Base-by-base conservation (phyloP, 352 stramenopile genomes). In the Pelagophyceae sp. region DNA sequence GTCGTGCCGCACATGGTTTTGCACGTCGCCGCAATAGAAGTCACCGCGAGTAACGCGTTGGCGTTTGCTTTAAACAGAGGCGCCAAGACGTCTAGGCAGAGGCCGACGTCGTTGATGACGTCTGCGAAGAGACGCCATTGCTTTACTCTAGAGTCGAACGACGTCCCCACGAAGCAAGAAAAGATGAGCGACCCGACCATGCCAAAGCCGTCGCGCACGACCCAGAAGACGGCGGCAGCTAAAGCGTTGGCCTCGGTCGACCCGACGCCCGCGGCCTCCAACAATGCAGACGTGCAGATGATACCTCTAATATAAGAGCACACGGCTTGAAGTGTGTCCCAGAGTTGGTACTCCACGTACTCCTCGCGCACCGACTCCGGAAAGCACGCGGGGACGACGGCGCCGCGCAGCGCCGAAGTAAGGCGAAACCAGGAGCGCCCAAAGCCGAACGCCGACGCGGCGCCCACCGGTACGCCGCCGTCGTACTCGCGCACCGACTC, bases 81-180 rank as follows among this genome's bases (percentile, higher is more conserved):
- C 20, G 87, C 79, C 17, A 88, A 54, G 76, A 94, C 87, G 79
- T 94, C 88, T 0, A 98, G 80, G 50, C 92, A 95, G 25, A 98
- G 85, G 0, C 91, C 93, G 33, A 98, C 83, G 86, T 98, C 93
- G 82, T 98, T 98, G 71, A 96, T 93, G 37, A 98, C 87, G 87
- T 98, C 94, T 20, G 94, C 94, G 81, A 98, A 96, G 0, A 98
- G 85, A 37, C 94, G 86, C 89, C 94, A 98, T 83, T 96, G 89
- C 85, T 97, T 97, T 61, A 97, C 93, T 83, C 98, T 92, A 25
- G 90, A 82, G 86, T 98, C 94, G 77, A 98, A 97, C 60, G 94
- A 89, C 0, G 87, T 85, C 0, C 86, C 90, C 19, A 91, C 90
- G 5, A 89, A 64, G 82, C 96, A 98, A n/a, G 91, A 91, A 85